Conservation (phyloP, 441 rosid species). For the Geranium incanum region DNA sequence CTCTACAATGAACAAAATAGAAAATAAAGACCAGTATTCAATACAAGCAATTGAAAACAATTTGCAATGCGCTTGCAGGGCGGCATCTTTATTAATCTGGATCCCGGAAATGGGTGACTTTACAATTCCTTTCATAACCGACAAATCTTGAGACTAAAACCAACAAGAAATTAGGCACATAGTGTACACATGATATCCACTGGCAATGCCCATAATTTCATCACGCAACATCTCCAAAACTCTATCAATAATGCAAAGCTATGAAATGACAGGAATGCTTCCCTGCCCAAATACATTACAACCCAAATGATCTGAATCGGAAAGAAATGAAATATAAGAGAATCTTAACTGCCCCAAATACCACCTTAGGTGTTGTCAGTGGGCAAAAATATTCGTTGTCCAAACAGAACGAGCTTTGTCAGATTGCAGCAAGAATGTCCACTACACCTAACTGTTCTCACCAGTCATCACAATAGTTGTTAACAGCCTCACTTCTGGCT, state of each 20-base stretch:
- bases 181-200: not conserved
- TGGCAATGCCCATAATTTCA: not conserved
- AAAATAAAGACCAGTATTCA: not conserved
- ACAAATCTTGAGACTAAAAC: not conserved
- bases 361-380: slow-evolving; percentile 1
- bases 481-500: not conserved
- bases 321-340: not conserved
- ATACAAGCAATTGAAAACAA: not conserved
- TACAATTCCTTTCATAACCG: not conserved
- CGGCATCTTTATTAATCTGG: slow-evolving; percentile 1
- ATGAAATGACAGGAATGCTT: not conserved
- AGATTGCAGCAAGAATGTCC: not conserved
- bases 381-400: not conserved
- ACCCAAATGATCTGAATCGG: not conserved
- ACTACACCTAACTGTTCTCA: not conserved
- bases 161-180: not conserved
- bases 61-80: not conserved
- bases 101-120: slow-evolving; percentile 2
- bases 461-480: not conserved
- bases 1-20: too few relatives aligned
- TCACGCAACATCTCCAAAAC: not conserved
- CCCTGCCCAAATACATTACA: not conserved
- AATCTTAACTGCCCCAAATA: not conserved
- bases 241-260: not conserved
- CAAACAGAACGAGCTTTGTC: not conserved